A percentile compares a stretch with the other conserved stretches of the same genome.
Conservation (phyloP, 2,329 filamentous ascomycete species). For the Pseudogymnoascus sp. region DNA sequence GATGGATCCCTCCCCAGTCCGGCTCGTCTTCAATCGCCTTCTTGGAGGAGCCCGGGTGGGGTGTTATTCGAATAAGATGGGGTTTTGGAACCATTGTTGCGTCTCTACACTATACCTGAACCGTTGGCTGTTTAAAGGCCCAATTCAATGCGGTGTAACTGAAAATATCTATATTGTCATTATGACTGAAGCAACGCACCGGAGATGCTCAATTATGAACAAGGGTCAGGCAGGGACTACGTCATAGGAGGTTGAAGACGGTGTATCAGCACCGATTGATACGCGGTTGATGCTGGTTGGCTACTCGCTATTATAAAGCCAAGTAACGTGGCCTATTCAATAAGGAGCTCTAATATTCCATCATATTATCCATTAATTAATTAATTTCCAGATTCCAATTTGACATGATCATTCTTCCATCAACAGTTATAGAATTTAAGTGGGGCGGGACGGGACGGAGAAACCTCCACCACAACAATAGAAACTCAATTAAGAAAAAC, state of each 20-base stretch:
- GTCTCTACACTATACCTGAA: not conserved
- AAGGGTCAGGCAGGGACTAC: not conserved
- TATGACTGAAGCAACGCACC: not conserved
- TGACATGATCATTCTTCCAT: not conserved
- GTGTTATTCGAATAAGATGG: slow-evolving; percentile 3
- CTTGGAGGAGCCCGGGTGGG: slow-evolving; percentile 32
- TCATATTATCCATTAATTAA: not conserved
- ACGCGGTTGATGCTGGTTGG: too few species aligned
- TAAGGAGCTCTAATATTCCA: not conserved
- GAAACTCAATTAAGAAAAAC: not conserved
- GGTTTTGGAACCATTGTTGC: not conserved
- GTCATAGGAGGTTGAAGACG: not conserved
- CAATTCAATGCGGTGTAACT: not conserved
- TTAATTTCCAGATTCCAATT: not conserved
- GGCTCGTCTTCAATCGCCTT: slow-evolving; percentile 36
- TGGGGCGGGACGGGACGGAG: not conserved
- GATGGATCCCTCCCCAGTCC: slow-evolving; percentile 31
- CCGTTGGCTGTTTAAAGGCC: not conserved
- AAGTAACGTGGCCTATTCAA: not conserved
- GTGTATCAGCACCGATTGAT: not conserved
- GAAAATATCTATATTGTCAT: not conserved
- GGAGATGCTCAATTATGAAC: not conserved
- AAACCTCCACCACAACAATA: not conserved
- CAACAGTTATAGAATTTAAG: not conserved
- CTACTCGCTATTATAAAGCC: not conserved